Evolutionary conservation across 495 filamentous ascomycete genomes (phyloP).

Genomic region (Aspergillus bridgeri): DNA sequence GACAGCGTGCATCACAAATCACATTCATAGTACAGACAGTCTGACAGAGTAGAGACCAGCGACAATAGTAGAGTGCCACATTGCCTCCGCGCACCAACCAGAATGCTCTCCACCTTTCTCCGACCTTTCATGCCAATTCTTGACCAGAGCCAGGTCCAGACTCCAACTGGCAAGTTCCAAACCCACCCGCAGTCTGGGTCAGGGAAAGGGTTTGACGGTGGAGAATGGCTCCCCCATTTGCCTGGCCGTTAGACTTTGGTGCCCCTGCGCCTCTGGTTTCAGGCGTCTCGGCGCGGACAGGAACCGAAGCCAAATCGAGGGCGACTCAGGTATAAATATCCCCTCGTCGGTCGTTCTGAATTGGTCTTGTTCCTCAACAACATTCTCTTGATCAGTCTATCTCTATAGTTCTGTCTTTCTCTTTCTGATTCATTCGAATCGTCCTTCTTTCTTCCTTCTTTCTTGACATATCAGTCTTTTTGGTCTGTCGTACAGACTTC

Average conservation of each 20-base stretch:
- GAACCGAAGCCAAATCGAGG: not conserved
- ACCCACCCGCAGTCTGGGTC: not conserved
- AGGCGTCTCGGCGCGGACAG: not conserved
- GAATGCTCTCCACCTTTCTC: not conserved
- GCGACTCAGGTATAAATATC: not conserved
- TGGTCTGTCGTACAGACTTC: not conserved
- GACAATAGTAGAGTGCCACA: too few species aligned
- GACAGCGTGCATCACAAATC: too few species aligned
- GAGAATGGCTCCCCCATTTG: not conserved
- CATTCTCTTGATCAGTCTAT: slow-evolving; percentile 4
- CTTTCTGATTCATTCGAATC: not conserved
- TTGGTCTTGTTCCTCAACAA: not conserved
- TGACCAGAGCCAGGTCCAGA: not conserved
- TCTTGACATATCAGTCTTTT: too few species aligned
- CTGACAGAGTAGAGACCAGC: too few species aligned
- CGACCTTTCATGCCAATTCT: not conserved
- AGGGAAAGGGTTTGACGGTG: not conserved
- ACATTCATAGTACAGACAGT: too few species aligned
- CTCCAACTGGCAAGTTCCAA: not conserved
- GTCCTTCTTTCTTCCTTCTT: not conserved
- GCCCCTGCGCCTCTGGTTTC: not conserved
- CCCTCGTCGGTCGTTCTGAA: not conserved
- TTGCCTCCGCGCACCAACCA: not conserved
- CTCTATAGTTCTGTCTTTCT: slow-evolving; percentile 6
- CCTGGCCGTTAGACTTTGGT: not conserved